These are phyloP conservation scores for Beauveria brongniartii DNA, from an alignment of 2,329 filamentous ascomycete genomes.

Conservation along the genomic window DNA sequence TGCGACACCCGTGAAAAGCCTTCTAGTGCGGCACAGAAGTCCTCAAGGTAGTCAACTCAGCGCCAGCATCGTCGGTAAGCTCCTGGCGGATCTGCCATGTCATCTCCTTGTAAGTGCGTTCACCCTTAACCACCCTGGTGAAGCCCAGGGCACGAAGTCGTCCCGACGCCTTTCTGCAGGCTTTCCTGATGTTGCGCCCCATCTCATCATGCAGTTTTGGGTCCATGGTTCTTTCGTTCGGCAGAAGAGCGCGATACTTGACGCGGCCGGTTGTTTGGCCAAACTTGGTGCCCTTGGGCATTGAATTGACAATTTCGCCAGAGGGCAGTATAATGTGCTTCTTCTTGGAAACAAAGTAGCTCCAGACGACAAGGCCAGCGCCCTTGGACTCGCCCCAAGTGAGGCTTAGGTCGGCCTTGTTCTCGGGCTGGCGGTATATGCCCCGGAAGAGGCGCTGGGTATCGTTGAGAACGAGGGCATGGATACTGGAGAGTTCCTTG, in stretches of 20 bases:
- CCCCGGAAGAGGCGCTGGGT: neutral
- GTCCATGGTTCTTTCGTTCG: no score
- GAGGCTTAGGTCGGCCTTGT: slow-evolving; percentile 12
- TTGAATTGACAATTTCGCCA: no score
- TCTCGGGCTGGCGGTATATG: slow-evolving; percentile 9
- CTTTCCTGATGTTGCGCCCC: neutral
- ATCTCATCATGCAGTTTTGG: neutral
- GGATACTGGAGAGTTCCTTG: neutral
- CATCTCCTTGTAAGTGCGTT: neutral
- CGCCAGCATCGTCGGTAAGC: neutral
- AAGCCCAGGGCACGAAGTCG: neutral
- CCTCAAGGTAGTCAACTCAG: no score
- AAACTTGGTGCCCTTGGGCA: no score
- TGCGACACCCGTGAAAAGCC: no score
- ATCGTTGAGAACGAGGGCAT: neutral
- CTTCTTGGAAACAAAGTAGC: neutral
- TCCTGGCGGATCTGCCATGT: neutral
- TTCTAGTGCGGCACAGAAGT: no score
- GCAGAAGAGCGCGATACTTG: no score
- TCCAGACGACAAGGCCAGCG: slow-evolving; percentile 11
- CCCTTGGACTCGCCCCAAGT: slow-evolving; percentile 11
- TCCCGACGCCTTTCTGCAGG: neutral
- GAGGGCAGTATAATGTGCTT: neutral
- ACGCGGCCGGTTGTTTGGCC: no score
- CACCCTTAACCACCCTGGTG: neutral